phyloP scores from a whole-genome alignment of 2,329 filamentous ascomycete species.

The Penicillium brasilianum region DNA sequence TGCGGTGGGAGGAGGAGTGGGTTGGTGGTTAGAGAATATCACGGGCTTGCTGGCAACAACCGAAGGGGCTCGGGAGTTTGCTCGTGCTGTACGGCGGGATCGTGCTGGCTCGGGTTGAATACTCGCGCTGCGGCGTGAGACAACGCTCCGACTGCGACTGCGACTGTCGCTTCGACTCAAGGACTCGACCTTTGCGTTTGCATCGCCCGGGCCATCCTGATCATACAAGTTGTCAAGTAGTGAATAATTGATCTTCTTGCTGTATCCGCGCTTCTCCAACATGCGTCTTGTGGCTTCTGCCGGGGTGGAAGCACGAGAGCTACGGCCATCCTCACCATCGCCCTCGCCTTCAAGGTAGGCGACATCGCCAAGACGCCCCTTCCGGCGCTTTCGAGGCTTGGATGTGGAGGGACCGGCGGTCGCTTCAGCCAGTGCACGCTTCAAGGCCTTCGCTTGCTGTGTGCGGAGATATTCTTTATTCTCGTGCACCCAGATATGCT shows the following conservation, averaged over 20 bases:
- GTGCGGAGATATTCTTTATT: constrained; percentile 92
- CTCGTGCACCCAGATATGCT: constrained; percentile 90
- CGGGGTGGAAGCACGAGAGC: constrained; percentile 68
- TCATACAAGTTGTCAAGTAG: constrained; percentile 47
- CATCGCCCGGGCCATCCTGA: constrained; percentile 39
- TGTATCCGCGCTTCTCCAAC: constrained; percentile 70
- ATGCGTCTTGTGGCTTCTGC: constrained; percentile 72
- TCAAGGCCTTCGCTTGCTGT: constrained; percentile 82
- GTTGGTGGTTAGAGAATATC: constrained; percentile 10
- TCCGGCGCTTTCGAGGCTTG: constrained; percentile 58
- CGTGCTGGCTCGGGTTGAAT: constrained; percentile 18
- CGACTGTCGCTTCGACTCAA: constrained; percentile 39
- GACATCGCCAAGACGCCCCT: constrained; percentile 54
- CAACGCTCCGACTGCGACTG: constrained; percentile 42
- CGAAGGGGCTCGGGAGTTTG: constrained; percentile 21
- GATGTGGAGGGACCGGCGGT: constrained; percentile 44
- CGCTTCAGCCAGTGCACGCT: constrained; percentile 67
- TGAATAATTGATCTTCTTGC: constrained; percentile 74
- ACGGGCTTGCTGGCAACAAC: constrained; percentile 10
- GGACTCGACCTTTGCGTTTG: constrained; percentile 36
- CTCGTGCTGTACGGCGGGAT: constrained; percentile 20
- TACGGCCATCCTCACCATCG: constrained; percentile 67
- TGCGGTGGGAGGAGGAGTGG: constrained; percentile 24
- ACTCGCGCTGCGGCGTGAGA: constrained; percentile 30
- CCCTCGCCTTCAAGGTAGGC: constrained; percentile 52